A percentile compares a stretch with the other conserved stretches of the same genome.
Conservation (phyloP, 345 rosid genomes). For the Gossypium anomalum region DNA sequence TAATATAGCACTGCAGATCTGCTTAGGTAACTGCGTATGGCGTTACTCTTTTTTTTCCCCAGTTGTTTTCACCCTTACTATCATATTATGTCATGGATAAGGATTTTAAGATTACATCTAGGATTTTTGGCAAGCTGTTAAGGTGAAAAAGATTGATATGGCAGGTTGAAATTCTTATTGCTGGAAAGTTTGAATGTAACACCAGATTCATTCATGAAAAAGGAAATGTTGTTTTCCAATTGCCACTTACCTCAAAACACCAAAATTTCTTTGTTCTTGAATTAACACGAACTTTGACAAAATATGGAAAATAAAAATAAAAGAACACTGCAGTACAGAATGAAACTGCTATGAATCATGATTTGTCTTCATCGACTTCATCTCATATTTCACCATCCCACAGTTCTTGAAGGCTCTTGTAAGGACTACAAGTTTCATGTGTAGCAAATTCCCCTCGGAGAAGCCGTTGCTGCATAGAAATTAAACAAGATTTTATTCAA, state of each 20-base stretch:
- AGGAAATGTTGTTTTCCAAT: neutral
- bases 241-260: neutral
- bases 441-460: constrained; percentile 48
- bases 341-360: too few species aligned
- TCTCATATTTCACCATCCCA: constrained; percentile 59
- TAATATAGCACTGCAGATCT: neutral
- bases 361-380: neutral
- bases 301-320: too few species aligned
- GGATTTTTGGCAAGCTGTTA: neutral
- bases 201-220: neutral
- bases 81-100: neutral
- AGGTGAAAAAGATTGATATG: neutral
- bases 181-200: neutral
- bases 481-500: neutral
- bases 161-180: neutral
- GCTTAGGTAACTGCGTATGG: neutral
- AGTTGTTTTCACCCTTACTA: neutral
- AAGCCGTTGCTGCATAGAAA: constrained; percentile 43
- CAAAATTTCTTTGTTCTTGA: neutral
- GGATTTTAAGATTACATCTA: neutral
- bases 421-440: constrained; percentile 43
- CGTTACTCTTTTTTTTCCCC: neutral
- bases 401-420: constrained; percentile 40
- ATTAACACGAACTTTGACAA: neutral
- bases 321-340: too few species aligned